Conservation (phyloP, 495 filamentous ascomycete species). For the Friedmanniomyces endolithicus region DNA sequence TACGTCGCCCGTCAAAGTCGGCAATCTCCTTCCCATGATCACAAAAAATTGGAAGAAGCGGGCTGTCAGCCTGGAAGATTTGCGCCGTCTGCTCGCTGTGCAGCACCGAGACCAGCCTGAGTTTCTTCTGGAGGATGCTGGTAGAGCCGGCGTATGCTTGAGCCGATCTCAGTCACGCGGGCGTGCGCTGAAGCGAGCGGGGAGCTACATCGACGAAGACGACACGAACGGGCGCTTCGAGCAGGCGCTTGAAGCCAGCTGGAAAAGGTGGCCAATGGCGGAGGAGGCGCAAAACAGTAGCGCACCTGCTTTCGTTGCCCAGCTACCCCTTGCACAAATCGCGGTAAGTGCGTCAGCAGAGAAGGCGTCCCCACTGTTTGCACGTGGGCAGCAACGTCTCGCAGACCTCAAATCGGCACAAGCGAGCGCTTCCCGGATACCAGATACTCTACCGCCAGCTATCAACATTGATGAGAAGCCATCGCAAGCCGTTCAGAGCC, state of each 20-base stretch:
- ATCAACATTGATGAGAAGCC: constrained; percentile 22
- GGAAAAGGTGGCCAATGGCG: constrained; percentile 29
- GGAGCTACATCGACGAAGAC: constrained; percentile 41
- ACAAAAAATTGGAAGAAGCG: constrained; percentile 50
- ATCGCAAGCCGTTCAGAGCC: constrained; percentile 20
- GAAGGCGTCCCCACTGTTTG: constrained; percentile 34
- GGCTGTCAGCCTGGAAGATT: constrained; percentile 44
- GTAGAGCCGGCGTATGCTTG: constrained; percentile 39
- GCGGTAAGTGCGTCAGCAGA: constrained; percentile 34
- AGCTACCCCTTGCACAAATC: constrained; percentile 45
- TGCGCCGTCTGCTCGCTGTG: constrained; percentile 26
- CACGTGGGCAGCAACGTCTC: constrained; percentile 49
- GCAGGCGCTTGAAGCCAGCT: constrained; percentile 36
- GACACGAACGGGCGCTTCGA: constrained; percentile 43
- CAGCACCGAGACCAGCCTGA: not conserved
- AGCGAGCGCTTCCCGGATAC: constrained; percentile 31
- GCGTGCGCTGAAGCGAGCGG: constrained; percentile 33
- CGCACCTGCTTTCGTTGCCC: constrained; percentile 35
- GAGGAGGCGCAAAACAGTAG: constrained; percentile 7
- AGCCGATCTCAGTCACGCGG: constrained; percentile 28
- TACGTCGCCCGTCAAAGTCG: constrained; percentile 45
- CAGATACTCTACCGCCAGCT: constrained; percentile 27
- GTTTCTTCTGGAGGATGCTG: constrained; percentile 49
- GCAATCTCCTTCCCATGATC: constrained; percentile 41
- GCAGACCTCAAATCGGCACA: constrained; percentile 44